Evolutionary conservation across 2,329 filamentous ascomycete genomes (phyloP).

Genomic region (Diaporthe amygdali): DNA sequence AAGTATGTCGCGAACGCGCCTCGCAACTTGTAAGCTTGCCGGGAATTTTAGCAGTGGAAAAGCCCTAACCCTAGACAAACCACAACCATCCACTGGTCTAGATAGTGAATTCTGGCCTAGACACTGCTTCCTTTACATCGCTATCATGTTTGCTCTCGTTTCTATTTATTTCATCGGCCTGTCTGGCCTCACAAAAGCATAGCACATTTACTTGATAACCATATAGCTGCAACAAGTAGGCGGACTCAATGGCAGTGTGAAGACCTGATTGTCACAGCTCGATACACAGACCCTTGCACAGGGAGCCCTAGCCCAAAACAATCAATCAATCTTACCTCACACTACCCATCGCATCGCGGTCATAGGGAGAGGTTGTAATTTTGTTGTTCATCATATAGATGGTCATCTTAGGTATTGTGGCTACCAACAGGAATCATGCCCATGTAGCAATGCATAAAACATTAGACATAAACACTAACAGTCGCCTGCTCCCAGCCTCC

Average conservation of each 20-base stretch:
- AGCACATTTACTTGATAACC: not conserved
- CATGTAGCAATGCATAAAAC: slow-evolving; percentile 26
- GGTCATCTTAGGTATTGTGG: slow-evolving; percentile 13
- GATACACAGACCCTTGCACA: too few species aligned
- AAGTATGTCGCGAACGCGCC: slow-evolving; percentile 23
- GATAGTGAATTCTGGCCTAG: too few species aligned
- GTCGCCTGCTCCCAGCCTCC: not conserved
- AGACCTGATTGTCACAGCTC: not conserved
- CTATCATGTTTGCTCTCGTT: too few species aligned
- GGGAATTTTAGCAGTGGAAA: slow-evolving; percentile 11
- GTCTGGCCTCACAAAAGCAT: too few species aligned
- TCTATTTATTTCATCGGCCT: too few species aligned
- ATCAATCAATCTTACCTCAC: not conserved
- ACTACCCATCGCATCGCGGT: not conserved
- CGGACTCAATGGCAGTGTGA: too few species aligned
- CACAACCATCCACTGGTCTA: too few species aligned
- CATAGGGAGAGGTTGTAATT: not conserved
- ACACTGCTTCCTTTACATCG: too few species aligned
- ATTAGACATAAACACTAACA: slow-evolving; percentile 26
- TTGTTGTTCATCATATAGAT: not conserved
- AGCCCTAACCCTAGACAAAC: not conserved
- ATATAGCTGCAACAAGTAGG: not conserved
- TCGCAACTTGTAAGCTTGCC: not conserved
- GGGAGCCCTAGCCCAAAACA: not conserved
- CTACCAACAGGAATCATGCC: slow-evolving; percentile 20